A percentile compares a stretch with the other conserved stretches of the same genome.
Evolutionary conservation across 257 asterid genomes (phyloP).

Genomic region (Solanum sitiens): DNA sequence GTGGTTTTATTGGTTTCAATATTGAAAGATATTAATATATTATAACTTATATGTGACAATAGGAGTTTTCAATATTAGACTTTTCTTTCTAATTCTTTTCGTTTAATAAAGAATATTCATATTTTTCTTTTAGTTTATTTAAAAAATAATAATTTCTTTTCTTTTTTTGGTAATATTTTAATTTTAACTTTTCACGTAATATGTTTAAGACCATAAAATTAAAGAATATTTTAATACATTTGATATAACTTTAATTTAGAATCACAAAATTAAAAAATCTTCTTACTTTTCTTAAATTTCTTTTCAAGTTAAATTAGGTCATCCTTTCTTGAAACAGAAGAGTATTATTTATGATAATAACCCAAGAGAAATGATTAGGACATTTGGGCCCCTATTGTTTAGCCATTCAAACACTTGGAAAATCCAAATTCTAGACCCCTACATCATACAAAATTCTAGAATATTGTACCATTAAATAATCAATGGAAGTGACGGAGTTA

Average conservation of each 20-base stretch:
- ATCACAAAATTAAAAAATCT: no score
- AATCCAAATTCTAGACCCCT: not conserved
- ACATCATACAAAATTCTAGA: not conserved
- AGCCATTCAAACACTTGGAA: not conserved
- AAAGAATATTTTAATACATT: no score
- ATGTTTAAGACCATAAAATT: no score
- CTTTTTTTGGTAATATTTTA: no score
- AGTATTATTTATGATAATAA: not conserved
- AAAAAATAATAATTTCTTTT: no score
- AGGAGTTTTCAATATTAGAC: not conserved
- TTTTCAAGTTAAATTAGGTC: no score
- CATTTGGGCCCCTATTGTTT: not conserved
- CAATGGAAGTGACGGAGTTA: not conserved
- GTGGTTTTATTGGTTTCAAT: not conserved
- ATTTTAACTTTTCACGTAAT: no score
- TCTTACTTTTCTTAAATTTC: no score
- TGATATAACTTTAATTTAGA: no score
- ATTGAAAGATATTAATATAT: not conserved
- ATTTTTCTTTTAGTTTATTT: no score
- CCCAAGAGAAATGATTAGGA: not conserved
- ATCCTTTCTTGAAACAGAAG: no score
- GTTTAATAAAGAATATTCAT: no score
- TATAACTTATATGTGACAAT: not conserved
- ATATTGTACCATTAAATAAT: not conserved
- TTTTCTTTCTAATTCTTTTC: not conserved